A percentile compares a stretch with the other conserved stretches of the same genome.
These are phyloP conservation scores for Citrus mangshanensis DNA, from an alignment of 345 rosid genomes.

Conservation along the genomic window DNA sequence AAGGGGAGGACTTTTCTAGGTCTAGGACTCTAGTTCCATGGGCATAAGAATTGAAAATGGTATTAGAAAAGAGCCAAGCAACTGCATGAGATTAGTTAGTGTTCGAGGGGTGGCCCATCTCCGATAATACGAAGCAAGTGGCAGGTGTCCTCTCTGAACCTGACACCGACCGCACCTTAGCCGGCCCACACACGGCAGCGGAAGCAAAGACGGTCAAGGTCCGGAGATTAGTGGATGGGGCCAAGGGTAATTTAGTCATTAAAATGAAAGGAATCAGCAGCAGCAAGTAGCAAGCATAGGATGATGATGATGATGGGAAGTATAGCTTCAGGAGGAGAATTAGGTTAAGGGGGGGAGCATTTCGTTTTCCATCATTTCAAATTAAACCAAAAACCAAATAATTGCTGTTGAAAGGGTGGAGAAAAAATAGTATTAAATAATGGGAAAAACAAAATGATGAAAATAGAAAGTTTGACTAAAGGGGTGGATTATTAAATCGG, in stretches of 20 bases:
- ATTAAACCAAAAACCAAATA: constrained; percentile 12
- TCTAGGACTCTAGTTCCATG: too few species aligned
- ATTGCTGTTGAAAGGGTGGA: constrained; percentile 9
- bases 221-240: background rate
- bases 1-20: background rate
- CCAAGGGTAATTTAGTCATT: constrained; percentile 14
- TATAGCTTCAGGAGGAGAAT: too few species aligned
- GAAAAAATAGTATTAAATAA: background rate
- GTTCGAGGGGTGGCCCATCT: background rate
- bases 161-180: constrained; percentile 17
- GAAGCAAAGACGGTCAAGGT: background rate
- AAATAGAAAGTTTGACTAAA: constrained; percentile 18
- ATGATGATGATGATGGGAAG: too few species aligned
- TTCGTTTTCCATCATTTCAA: constrained; percentile 14
- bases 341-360: background rate
- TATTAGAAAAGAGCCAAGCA: background rate
- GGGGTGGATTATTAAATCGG: constrained; percentile 7
- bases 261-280: background rate
- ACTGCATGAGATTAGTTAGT: background rate
- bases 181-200: constrained; percentile 8
- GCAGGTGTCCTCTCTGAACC: constrained; percentile 10
- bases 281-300: background rate
- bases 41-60: background rate
- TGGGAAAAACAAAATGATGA: background rate
- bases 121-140: background rate